Percentiles rank a stretch among this genome's conserved stretches.
These are phyloP conservation scores for Phytophthora sojae DNA, from an alignment of 352 stramenopile species.

Conservation along the genomic window DNA sequence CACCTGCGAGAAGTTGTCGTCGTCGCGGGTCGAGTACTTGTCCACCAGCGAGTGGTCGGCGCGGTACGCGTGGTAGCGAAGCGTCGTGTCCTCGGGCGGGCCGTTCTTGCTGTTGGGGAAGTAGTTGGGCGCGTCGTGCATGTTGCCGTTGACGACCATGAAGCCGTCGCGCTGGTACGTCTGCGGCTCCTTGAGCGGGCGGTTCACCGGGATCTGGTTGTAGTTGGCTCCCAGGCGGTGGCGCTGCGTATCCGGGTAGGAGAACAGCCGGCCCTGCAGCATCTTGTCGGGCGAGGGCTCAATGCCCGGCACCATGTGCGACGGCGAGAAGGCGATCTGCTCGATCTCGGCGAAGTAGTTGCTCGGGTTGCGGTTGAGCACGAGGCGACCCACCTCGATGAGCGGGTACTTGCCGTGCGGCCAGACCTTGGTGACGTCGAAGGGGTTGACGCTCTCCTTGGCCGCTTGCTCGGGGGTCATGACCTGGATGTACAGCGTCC, in stretches of 20 bases:
- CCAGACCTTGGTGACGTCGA: conserved; percentile 95
- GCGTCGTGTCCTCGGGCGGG: conserved; percentile 41
- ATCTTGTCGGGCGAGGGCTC: conserved; percentile 89
- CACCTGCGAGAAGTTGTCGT: conserved; percentile 92
- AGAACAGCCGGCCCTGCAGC: conserved; percentile 90
- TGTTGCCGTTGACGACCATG: conserved; percentile 86
- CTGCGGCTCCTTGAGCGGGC: conserved; percentile 68
- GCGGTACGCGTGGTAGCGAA: conserved; percentile 41
- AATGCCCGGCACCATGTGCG: conserved; percentile 93
- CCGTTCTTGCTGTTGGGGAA: conserved; percentile 90
- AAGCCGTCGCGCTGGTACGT: conserved; percentile 89
- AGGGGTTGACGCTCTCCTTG: conserved; percentile 81
- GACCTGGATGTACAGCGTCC: conserved; percentile 93
- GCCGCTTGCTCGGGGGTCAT: conserved; percentile 86
- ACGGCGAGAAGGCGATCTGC: conserved; percentile 92
- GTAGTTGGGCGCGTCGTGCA: conserved; percentile 78
- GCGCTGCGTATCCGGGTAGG: conserved; percentile 90
- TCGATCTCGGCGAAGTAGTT: conserved; percentile 96
- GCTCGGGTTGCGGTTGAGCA: conserved; percentile 92
- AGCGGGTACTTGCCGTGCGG: conserved; percentile 89
- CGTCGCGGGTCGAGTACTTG: conserved; percentile 83
- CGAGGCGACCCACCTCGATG: conserved; percentile 85
- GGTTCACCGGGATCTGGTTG: conserved; percentile 91
- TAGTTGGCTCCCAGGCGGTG: conserved; percentile 92
- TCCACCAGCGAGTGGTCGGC: conserved; percentile 50